Conservation (phyloP, 805 yeast species). For the Candida stauntonica region DNA sequence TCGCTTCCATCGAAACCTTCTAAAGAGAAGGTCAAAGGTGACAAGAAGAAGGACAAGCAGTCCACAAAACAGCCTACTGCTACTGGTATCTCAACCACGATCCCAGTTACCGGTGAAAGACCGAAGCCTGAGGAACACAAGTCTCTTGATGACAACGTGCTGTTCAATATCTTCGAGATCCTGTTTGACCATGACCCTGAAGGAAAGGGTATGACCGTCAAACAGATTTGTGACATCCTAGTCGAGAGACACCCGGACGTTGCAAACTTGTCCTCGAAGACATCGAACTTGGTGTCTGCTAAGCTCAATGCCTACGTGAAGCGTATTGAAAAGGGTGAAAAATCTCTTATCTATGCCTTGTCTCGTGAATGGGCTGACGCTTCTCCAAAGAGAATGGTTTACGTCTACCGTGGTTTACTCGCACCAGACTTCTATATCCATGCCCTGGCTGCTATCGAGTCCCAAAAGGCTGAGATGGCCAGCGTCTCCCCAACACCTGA, state of each 20-base stretch:
- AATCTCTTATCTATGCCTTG: slow-evolving; percentile 63
- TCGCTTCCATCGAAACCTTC: slow-evolving; percentile 1
- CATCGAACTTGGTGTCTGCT: slow-evolving; percentile 77
- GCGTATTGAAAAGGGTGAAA: slow-evolving; percentile 80
- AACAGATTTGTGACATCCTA: slow-evolving; percentile 75
- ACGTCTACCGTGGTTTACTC: slow-evolving; percentile 74
- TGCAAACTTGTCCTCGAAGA: slow-evolving; percentile 75
- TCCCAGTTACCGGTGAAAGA: slow-evolving; percentile 74
- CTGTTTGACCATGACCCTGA: slow-evolving; percentile 63
- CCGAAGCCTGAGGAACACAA: slow-evolving; percentile 66
- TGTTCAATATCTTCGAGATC: slow-evolving; percentile 70
- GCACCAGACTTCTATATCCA: slow-evolving; percentile 72
- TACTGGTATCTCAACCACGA: slow-evolving; percentile 71
- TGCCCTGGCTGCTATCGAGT: slow-evolving; percentile 60
- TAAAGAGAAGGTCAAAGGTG: slow-evolving; percentile 16
- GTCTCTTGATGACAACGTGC: slow-evolving; percentile 69
- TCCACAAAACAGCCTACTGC: slow-evolving; percentile 35
- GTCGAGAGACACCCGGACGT: slow-evolving; percentile 76
- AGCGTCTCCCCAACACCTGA: slow-evolving; percentile 17
- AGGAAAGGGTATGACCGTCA: slow-evolving; percentile 84
- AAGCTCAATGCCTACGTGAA: slow-evolving; percentile 82
- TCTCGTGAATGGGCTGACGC: slow-evolving; percentile 92
- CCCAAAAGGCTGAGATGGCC: slow-evolving; percentile 34
- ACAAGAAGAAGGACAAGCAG: slow-evolving; percentile 24
- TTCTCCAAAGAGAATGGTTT: slow-evolving; percentile 84